These are phyloP conservation scores for Hypoxylon sp. DNA, from an alignment of 2,329 filamentous ascomycete genomes.

Conservation along the genomic window DNA sequence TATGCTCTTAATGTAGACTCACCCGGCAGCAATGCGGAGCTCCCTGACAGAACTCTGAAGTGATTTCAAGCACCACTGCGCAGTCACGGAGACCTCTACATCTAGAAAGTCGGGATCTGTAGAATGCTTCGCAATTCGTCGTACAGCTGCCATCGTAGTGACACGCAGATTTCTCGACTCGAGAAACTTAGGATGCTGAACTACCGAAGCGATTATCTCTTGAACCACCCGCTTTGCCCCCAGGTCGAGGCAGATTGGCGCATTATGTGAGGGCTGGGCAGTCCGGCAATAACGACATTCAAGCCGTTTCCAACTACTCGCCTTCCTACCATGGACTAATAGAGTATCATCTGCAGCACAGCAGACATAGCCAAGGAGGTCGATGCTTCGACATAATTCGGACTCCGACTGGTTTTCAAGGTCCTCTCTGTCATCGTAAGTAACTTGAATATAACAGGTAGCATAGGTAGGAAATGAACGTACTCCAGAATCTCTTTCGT, in stretches of 20 bases:
- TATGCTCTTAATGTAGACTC: slow-evolving; percentile 50
- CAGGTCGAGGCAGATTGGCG: slow-evolving; percentile 43
- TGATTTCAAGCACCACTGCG: slow-evolving; percentile 85
- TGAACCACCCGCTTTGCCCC: slow-evolving; percentile 59
- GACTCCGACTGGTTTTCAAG: slow-evolving; percentile 65
- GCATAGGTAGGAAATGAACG: slow-evolving; percentile 50
- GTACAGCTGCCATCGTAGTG: slow-evolving; percentile 78
- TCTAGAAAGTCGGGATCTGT: slow-evolving; percentile 72
- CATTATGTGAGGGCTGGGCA: slow-evolving; percentile 10
- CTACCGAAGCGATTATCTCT: slow-evolving; percentile 62
- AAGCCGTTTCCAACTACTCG: slow-evolving; percentile 24
- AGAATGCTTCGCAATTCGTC: slow-evolving; percentile 78
- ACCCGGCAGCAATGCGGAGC: slow-evolving; percentile 84
- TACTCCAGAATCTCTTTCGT: slow-evolving; percentile 63
- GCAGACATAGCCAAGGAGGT: slow-evolving; percentile 69
- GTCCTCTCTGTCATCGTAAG: slow-evolving; percentile 56
- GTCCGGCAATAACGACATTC: slow-evolving; percentile 49
- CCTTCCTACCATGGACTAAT: slow-evolving; percentile 30
- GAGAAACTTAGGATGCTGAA: slow-evolving; percentile 62
- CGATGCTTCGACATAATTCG: slow-evolving; percentile 67
- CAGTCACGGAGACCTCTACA: slow-evolving; percentile 76
- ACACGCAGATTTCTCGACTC: slow-evolving; percentile 75
- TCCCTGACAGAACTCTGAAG: slow-evolving; percentile 89
- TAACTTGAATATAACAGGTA: slow-evolving; percentile 31
- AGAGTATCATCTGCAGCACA: slow-evolving; percentile 69